Evolutionary conservation across 1,284 basidiomycete species (phyloP).

Genomic region (Tremellales sp.): DNA sequence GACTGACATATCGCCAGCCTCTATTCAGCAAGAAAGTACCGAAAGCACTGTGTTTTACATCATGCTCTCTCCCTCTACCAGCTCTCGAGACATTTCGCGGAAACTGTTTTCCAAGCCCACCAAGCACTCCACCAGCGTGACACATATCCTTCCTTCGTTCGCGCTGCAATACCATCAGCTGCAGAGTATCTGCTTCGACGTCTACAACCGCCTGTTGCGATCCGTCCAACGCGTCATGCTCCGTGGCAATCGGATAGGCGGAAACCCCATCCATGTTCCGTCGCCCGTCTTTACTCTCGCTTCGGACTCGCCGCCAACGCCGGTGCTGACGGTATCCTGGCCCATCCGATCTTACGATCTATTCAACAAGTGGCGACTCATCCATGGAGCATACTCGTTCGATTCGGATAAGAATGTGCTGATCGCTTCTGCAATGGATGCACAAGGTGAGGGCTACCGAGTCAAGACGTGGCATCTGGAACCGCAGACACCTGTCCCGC

Average conservation of each 20-base stretch:
- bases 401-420: conserved; percentile 10
- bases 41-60: conserved; percentile 2
- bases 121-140: conserved; percentile 1
- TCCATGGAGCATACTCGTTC: conserved; percentile 30
- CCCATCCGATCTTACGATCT: conserved; percentile 39
- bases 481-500: too few species aligned
- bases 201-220: conserved; percentile 30
- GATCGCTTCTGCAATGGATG: conserved; percentile 27
- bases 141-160: conserved; percentile 12
- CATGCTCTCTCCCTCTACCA: conserved; percentile 1
- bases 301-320: conserved; percentile 16
- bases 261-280: conserved; percentile 15
- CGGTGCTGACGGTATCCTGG: conserved; percentile 34
- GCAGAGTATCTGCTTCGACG: conserved; percentile 23
- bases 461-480: conserved; percentile 13
- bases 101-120: neutral
- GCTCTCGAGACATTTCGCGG: conserved; percentile 1
- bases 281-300: conserved; percentile 35
- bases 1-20: neutral
- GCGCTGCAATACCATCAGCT: neutral
- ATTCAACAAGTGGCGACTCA: conserved; percentile 29
- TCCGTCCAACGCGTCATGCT: conserved; percentile 18
- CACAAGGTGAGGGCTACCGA: conserved; percentile 29
- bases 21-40: neutral
- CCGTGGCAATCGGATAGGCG: conserved; percentile 16